Evolutionary conservation across 2,329 filamentous ascomycete species (phyloP).

Genomic region (Epichloe aotearoae): DNA sequence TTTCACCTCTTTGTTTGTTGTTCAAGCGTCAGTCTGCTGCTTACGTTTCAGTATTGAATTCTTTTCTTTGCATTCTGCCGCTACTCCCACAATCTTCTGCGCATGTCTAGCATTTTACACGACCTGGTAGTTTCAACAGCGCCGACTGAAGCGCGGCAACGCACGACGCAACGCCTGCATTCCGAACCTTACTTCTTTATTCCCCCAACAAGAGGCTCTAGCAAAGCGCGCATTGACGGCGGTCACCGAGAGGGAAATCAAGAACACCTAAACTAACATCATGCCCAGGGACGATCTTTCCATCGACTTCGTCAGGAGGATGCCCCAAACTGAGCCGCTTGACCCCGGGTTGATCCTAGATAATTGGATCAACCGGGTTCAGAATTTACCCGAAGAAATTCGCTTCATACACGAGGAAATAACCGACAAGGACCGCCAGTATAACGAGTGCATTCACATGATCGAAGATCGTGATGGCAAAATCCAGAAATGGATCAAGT

Average conservation of each 20-base stretch:
- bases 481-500: conserved; percentile 71
- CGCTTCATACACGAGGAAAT: conserved; percentile 77
- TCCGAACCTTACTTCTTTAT: too few relatives aligned
- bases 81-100: neutral
- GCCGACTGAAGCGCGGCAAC: neutral
- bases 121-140: neutral
- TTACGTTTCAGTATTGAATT: neutral
- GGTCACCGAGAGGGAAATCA: neutral
- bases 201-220: neutral
- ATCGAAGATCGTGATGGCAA: conserved; percentile 61
- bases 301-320: conserved; percentile 56
- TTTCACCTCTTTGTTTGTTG: neutral
- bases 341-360: conserved; percentile 61
- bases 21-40: neutral
- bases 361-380: conserved; percentile 61
- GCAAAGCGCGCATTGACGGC: neutral
- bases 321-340: conserved; percentile 47
- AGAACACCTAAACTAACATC: conserved; percentile 37
- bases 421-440: conserved; percentile 61
- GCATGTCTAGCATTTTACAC: neutral
- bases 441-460: conserved; percentile 52
- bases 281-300: conserved; percentile 63
- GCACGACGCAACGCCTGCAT: neutral
- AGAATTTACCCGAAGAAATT: conserved; percentile 72
- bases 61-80: neutral